These are phyloP conservation scores for Stagonosporopsis chrysanthemi DNA, from an alignment of 2,329 filamentous ascomycete species.

Conservation along the genomic window DNA sequence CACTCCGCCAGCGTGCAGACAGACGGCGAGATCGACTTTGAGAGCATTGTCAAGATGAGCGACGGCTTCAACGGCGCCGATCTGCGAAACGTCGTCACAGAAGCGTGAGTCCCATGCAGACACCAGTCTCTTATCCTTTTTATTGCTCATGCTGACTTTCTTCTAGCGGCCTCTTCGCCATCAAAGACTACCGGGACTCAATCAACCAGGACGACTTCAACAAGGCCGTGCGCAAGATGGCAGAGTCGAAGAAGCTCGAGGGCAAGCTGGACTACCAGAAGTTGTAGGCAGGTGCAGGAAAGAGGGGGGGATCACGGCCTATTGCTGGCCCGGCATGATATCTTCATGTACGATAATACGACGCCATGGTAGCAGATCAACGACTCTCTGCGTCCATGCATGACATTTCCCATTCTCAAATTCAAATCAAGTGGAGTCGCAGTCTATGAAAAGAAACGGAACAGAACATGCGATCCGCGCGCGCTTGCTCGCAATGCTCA, in stretches of 20 bases:
- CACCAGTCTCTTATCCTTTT: neutral
- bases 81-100: slow-evolving; percentile 95
- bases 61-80: slow-evolving; percentile 97
- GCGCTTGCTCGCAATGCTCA: too few species aligned
- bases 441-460: too few species aligned
- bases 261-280: slow-evolving; percentile 98
- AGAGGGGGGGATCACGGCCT: slow-evolving; percentile 1
- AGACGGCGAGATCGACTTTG: slow-evolving; percentile 96
- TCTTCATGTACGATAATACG: slow-evolving; percentile 39
- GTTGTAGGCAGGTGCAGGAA: slow-evolving; percentile 63
- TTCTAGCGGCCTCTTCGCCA: slow-evolving; percentile 86
- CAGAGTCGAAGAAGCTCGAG: slow-evolving; percentile 97
- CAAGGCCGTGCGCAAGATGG: slow-evolving; percentile 97
- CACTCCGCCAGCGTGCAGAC: slow-evolving; percentile 85
- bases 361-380: slow-evolving; percentile 22
- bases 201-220: slow-evolving; percentile 99
- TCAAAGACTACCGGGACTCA: slow-evolving; percentile 96
- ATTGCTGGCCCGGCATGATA: slow-evolving; percentile 31
- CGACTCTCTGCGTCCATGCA: slow-evolving; percentile 9
- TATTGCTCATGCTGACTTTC: slow-evolving; percentile 30
- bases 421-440: too few species aligned
- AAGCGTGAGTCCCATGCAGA: slow-evolving; percentile 74
- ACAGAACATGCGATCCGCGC: too few species aligned
- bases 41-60: slow-evolving; percentile 99
- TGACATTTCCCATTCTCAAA: too few species aligned